Percentiles rank a stretch among this genome's conserved stretches.
Conservation (phyloP, 345 rosid genomes). For the Streptanthus diversifolius region DNA sequence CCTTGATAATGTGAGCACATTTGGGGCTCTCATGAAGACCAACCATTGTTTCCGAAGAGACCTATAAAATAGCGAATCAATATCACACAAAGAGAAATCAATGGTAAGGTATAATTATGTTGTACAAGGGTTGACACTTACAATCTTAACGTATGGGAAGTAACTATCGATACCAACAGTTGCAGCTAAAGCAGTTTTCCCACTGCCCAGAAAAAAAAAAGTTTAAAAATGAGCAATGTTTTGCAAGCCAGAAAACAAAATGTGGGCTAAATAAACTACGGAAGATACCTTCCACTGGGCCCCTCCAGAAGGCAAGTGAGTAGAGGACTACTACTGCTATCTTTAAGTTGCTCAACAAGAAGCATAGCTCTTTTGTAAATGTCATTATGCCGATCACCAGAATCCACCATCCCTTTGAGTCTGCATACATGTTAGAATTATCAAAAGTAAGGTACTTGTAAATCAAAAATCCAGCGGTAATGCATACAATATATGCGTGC, state of each 20-base stretch:
- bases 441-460: not conserved
- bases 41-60: constrained; percentile 94
- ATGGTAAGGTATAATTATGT: not conserved
- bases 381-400: constrained; percentile 75
- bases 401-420: constrained; percentile 87
- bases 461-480: not conserved
- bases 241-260: not conserved
- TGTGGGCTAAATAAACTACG: not conserved
- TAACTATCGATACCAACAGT: constrained; percentile 94
- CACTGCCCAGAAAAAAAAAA: constrained; percentile 48
- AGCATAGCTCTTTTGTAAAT: constrained; percentile 87
- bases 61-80: constrained; percentile 39
- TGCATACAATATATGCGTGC: not conserved
- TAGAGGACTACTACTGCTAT: constrained; percentile 92
- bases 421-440: constrained; percentile 36
- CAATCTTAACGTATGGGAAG: constrained; percentile 96
- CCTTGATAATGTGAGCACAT: constrained; percentile 94
- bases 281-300: constrained; percentile 75
- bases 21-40: constrained; percentile 97
- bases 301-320: constrained; percentile 96
- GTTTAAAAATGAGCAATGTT: constrained; percentile 13
- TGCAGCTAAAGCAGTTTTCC: constrained; percentile 95
- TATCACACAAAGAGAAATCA: constrained; percentile 9
- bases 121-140: constrained; percentile 38
- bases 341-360: constrained; percentile 95